phyloP scores from a whole-genome alignment of 805 yeast genomes.

The Nakazawaea wickerhamii region DNA sequence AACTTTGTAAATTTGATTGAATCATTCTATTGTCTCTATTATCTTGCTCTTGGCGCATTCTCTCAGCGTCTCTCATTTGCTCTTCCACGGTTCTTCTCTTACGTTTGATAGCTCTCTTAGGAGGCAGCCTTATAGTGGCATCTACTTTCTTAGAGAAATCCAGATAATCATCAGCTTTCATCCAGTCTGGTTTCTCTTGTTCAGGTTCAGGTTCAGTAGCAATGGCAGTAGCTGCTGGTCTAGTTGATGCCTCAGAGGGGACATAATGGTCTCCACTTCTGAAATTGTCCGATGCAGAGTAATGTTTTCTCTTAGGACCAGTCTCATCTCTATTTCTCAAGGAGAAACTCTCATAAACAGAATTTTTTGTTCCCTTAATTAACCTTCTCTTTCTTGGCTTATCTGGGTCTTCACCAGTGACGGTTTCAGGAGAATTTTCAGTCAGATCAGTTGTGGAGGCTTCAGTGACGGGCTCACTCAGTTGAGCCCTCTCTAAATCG shows the following conservation, averaged over 20 bases:
- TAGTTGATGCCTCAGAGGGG: background rate
- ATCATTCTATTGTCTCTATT: conserved; percentile 21
- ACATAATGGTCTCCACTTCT: conserved; percentile 10
- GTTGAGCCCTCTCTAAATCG: too few species aligned
- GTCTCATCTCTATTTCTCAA: conserved; percentile 9
- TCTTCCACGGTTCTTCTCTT: conserved; percentile 22
- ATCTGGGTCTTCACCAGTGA: conserved; percentile 3
- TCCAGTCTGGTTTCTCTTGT: conserved; percentile 27
- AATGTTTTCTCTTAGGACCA: conserved; percentile 3
- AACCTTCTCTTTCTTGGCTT: conserved; percentile 9
- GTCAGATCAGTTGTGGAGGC: background rate
- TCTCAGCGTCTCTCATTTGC: conserved; percentile 18
- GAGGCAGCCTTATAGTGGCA: conserved; percentile 1
- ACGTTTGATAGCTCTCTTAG: conserved; percentile 21
- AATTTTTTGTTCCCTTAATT: conserved; percentile 12
- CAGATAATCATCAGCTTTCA: conserved; percentile 24
- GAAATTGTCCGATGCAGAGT: conserved; percentile 3
- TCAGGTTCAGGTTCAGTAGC: conserved; percentile 3
- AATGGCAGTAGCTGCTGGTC: background rate
- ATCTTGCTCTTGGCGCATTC: conserved; percentile 26
- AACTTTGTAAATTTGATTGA: conserved; percentile 18
- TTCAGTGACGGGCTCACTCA: background rate
- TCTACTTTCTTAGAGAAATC: conserved; percentile 17
- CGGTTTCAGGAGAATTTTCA: background rate
- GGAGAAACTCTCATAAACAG: conserved; percentile 11